A percentile compares a stretch with the other conserved stretches of the same genome.
phyloP scores from a whole-genome alignment of 768 basidiomycete species.

The Paxillus rubicundulus region DNA sequence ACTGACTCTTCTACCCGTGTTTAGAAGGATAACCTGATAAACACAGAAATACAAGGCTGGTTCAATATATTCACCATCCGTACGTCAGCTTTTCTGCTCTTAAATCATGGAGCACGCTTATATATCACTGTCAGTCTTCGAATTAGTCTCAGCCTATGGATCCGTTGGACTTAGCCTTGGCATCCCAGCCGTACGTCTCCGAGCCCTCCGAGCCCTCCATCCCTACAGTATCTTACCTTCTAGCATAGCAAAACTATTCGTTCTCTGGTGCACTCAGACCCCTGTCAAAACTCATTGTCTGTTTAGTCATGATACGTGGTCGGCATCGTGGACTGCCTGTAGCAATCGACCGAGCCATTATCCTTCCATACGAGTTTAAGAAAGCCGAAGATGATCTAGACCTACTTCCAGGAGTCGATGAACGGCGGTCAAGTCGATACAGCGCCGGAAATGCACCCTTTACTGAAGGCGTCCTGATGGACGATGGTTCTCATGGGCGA shows the following conservation, averaged over 20 bases:
- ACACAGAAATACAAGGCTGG: constrained; percentile 56
- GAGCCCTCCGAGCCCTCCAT: no score
- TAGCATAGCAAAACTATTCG: constrained; percentile 68
- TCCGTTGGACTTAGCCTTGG: constrained; percentile 90
- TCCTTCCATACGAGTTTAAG: constrained; percentile 69
- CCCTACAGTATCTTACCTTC: constrained; percentile 1
- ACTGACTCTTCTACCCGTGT: constrained; percentile 1
- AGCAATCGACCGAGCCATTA: constrained; percentile 84
- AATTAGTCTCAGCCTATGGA: constrained; percentile 85
- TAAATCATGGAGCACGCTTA: background rate
- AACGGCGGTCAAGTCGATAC: constrained; percentile 6
- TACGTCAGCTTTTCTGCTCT: constrained; percentile 34
- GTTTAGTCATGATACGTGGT: constrained; percentile 90
- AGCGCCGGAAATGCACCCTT: background rate
- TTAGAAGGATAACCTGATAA: constrained; percentile 58
- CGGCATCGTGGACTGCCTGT: constrained; percentile 87
- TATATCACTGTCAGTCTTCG: constrained; percentile 58
- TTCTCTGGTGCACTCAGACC: constrained; percentile 75
- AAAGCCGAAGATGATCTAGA: constrained; percentile 20
- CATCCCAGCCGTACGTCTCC: constrained; percentile 61
- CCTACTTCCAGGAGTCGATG: constrained; percentile 7
- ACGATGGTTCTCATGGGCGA: background rate
- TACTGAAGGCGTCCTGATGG: background rate
- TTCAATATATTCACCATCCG: constrained; percentile 83
- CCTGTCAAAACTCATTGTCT: constrained; percentile 85